phyloP scores from a whole-genome alignment of 441 rosid genomes.

The Eutrema salsugineum region DNA sequence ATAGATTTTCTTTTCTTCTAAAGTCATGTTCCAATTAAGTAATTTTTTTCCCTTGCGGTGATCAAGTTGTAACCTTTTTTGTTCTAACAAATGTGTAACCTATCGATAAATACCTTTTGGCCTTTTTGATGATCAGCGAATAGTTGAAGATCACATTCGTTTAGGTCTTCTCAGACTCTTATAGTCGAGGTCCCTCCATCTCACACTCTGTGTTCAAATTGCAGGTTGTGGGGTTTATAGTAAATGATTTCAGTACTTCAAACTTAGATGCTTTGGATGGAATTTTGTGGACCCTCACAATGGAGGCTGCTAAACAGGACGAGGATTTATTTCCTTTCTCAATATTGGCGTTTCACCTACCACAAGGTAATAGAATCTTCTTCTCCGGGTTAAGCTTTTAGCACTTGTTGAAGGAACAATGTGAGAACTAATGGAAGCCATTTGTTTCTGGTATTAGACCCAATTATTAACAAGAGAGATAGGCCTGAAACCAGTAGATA shows the following conservation, averaged over 20 bases:
- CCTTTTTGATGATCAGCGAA: neutral
- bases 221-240: slow-evolving; percentile 15
- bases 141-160: neutral
- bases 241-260: slow-evolving; percentile 5
- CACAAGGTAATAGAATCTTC: slow-evolving; percentile 17
- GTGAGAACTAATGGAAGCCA: neutral
- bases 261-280: slow-evolving; percentile 50
- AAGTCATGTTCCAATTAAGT: slow-evolving; percentile 12
- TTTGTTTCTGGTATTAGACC: neutral
- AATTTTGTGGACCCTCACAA: slow-evolving; percentile 27
- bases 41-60: slow-evolving; percentile 16
- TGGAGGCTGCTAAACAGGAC: neutral
- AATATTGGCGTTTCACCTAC: neutral
- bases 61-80: slow-evolving; percentile 20
- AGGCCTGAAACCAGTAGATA: neutral
- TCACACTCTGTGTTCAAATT: neutral
- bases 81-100: slow-evolving; percentile 27
- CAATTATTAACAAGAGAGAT: neutral
- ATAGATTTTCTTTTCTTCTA: slow-evolving; percentile 1
- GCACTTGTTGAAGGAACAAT: slow-evolving; percentile 1
- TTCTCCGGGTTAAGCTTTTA: neutral
- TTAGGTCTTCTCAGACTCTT: neutral
- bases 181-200: neutral
- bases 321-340: neutral
- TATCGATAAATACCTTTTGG: slow-evolving; percentile 11